A percentile compares a stretch with the other conserved stretches of the same genome.
Evolutionary conservation across 2,329 filamentous ascomycete species (phyloP).

Genomic region (Cadophora luteo-olivacea): DNA sequence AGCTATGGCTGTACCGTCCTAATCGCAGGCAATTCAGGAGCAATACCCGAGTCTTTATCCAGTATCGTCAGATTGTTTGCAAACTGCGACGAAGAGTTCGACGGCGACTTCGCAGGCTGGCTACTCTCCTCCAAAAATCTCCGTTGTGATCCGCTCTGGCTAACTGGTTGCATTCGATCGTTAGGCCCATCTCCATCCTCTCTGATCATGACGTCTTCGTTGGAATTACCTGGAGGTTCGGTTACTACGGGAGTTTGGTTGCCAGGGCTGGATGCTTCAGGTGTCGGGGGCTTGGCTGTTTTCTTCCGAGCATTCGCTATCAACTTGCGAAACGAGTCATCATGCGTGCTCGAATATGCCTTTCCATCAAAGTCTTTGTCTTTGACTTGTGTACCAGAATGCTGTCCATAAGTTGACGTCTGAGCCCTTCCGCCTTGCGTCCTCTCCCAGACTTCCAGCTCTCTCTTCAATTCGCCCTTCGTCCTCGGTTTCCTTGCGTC

Average conservation of each 20-base stretch:
- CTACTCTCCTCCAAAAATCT: constrained; percentile 25
- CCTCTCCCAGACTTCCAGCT: constrained; percentile 86
- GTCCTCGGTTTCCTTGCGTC: constrained; percentile 77
- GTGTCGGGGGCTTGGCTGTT: constrained; percentile 24
- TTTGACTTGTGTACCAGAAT: constrained; percentile 65
- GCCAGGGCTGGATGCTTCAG: constrained; percentile 15
- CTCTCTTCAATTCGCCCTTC: constrained; percentile 74
- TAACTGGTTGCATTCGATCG: constrained; percentile 2
- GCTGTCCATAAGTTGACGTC: constrained; percentile 47
- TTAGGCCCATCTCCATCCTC: neutral
- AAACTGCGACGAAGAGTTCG: constrained; percentile 28
- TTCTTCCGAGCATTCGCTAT: constrained; percentile 76
- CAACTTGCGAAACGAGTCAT: constrained; percentile 76
- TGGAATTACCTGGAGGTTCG: neutral
- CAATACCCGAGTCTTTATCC: constrained; percentile 27
- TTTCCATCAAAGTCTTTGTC: constrained; percentile 87
- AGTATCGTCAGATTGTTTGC: constrained; percentile 21
- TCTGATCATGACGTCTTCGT: constrained; percentile 5
- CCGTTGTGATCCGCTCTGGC: constrained; percentile 14
- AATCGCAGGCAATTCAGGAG: constrained; percentile 32
- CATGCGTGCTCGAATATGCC: constrained; percentile 77
- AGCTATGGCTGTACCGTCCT: constrained; percentile 34
- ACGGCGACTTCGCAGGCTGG: constrained; percentile 9
- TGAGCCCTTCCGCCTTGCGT: constrained; percentile 72
- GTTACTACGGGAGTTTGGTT: constrained; percentile 1